Evolutionary conservation across 1,284 basidiomycete genomes (phyloP).

Genomic region (Abortiporus biennis): DNA sequence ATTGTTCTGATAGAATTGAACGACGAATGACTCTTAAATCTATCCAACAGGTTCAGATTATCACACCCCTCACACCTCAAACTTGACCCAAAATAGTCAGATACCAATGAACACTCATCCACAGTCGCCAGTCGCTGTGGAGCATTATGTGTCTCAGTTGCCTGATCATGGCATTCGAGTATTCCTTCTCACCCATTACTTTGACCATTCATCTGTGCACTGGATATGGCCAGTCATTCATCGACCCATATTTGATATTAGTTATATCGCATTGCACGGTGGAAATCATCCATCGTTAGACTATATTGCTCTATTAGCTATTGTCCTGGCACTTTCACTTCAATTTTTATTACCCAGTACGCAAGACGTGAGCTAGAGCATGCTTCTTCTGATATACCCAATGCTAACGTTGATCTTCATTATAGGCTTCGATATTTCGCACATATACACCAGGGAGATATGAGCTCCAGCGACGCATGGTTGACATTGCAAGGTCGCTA

Average conservation of each 20-base stretch:
- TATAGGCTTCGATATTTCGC: slow-evolving; percentile 13
- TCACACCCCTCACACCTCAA: too few relatives aligned
- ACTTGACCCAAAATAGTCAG: not conserved
- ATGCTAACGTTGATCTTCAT: not conserved
- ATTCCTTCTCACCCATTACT: slow-evolving; percentile 16
- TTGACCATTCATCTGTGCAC: slow-evolving; percentile 17
- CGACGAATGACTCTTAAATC: too few relatives aligned
- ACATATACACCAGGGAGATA: slow-evolving; percentile 15
- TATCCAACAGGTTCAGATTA: too few relatives aligned
- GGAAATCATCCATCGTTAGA: slow-evolving; percentile 13
- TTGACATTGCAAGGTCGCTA: slow-evolving; percentile 14
- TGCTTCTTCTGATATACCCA: not conserved
- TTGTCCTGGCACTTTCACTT: slow-evolving; percentile 17
- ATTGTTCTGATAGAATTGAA: too few relatives aligned
- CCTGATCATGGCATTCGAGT: slow-evolving; percentile 16
- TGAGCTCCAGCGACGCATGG: slow-evolving; percentile 13
- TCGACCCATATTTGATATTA: slow-evolving; percentile 16
- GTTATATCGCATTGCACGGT: slow-evolving; percentile 13
- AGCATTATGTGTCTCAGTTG: slow-evolving; percentile 14
- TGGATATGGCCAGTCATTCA: slow-evolving; percentile 17
- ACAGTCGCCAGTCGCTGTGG: not conserved
- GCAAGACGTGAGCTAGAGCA: slow-evolving; percentile 15
- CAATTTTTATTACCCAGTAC: slow-evolving; percentile 18
- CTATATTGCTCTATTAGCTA: slow-evolving; percentile 16
- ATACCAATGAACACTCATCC: not conserved